These are phyloP conservation scores for Lumnitzera littorea DNA, from an alignment of 345 rosid species.

Conservation along the genomic window DNA sequence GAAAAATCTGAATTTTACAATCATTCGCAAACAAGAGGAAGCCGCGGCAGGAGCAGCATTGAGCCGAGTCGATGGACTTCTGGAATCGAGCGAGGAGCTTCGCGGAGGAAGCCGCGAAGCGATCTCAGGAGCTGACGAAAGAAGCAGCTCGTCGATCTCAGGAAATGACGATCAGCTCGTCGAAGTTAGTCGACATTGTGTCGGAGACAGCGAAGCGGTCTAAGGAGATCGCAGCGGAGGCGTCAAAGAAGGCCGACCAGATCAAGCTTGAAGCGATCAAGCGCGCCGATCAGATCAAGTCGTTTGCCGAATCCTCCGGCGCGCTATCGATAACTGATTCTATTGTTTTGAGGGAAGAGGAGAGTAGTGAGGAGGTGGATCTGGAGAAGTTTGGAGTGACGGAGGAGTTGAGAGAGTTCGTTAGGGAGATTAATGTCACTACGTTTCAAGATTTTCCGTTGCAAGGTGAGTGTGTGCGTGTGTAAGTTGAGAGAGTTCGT, in stretches of 20 bases:
- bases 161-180: constrained; percentile 35
- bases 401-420: constrained; percentile 53
- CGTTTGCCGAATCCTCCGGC: constrained; percentile 28
- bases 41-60: neutral
- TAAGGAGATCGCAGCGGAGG: constrained; percentile 45
- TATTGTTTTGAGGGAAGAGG: neutral
- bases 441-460: constrained; percentile 56
- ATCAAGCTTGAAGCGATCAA: constrained; percentile 40
- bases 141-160: constrained; percentile 41
- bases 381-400: constrained; percentile 38
- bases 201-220: constrained; percentile 40
- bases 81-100: constrained; percentile 46
- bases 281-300: constrained; percentile 48
- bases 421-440: constrained; percentile 34
- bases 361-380: constrained; percentile 16
- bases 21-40: too few species aligned
- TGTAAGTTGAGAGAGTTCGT: too few species aligned
- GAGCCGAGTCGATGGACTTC: constrained; percentile 28
- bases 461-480: constrained; percentile 18
- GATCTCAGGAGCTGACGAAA: constrained; percentile 32
- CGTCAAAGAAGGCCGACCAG: constrained; percentile 46
- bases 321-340: constrained; percentile 11
- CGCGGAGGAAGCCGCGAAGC: constrained; percentile 43
- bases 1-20: too few species aligned
- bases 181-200: constrained; percentile 33